Conservation (phyloP, 2,329 filamentous ascomycete genomes). For the Orbilia ellipsospora region DNA sequence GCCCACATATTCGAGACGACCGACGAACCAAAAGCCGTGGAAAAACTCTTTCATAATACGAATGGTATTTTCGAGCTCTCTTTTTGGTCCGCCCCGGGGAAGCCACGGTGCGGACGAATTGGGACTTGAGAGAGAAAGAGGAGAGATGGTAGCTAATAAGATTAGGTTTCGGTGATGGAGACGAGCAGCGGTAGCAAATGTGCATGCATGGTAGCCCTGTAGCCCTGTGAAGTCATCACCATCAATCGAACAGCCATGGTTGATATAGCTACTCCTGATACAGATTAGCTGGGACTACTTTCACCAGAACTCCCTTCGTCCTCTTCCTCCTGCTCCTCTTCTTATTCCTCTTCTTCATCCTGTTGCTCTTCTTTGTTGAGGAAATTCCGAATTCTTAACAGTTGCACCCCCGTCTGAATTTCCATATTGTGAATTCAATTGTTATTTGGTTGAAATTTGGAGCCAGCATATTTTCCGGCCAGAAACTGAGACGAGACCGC, state of each 20-base stretch:
- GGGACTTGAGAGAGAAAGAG: not conserved
- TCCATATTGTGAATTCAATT: not conserved
- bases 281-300: slow-evolving; percentile 9
- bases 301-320: too few relatives aligned
- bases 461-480: too few relatives aligned
- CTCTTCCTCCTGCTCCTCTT: slow-evolving; percentile 12
- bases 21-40: not conserved
- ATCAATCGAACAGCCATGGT: not conserved
- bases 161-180: slow-evolving; percentile 21
- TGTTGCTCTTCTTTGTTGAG: not conserved
- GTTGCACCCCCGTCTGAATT: not conserved
- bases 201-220: slow-evolving; percentile 25
- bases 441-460: too few relatives aligned
- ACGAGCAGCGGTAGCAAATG: not conserved
- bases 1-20: not conserved
- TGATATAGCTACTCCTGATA: slow-evolving; percentile 28
- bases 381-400: slow-evolving; percentile 26
- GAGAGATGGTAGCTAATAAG: not conserved
- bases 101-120: not conserved
- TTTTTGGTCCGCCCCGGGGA: not conserved
- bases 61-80: not conserved
- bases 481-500: too few relatives aligned
- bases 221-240: slow-evolving; percentile 6
- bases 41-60: slow-evolving; percentile 7
- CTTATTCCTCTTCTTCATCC: slow-evolving; percentile 12